phyloP scores from a whole-genome alignment of 768 basidiomycete species.

The Kondoa malvinella region DNA sequence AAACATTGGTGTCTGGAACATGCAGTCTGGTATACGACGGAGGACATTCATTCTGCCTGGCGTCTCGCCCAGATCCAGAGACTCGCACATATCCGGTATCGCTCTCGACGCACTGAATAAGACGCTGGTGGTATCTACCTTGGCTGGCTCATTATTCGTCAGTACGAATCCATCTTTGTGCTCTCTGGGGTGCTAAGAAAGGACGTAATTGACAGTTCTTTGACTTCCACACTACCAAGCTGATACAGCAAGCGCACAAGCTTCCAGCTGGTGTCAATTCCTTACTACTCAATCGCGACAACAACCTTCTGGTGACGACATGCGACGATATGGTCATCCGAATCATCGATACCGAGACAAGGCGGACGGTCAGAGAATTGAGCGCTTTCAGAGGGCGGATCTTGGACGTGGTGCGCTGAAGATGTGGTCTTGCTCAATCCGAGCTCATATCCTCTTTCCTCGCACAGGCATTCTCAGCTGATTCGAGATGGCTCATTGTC shows the following conservation, averaged over 20 bases:
- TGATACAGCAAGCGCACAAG: conserved; percentile 46
- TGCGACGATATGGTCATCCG: conserved; percentile 79
- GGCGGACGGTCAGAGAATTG: conserved; percentile 71
- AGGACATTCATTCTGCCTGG: conserved; percentile 43
- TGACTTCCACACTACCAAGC: conserved; percentile 71
- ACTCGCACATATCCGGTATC: conserved; percentile 53
- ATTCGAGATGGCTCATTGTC: conserved; percentile 80
- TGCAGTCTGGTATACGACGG: conserved; percentile 80
- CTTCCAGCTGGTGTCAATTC: conserved; percentile 54
- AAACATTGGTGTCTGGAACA: conserved; percentile 74
- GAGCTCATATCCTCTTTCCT: background rate
- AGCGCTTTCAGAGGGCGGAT: conserved; percentile 65
- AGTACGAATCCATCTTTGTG: conserved; percentile 31
- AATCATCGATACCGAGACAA: conserved; percentile 79
- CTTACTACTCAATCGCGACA: conserved; percentile 63
- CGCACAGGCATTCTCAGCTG: conserved; percentile 84
- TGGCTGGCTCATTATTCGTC: conserved; percentile 79
- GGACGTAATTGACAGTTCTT: conserved; percentile 52
- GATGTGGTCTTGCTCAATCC: background rate
- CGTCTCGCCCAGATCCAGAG: conserved; percentile 17
- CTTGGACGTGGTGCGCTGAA: conserved; percentile 56
- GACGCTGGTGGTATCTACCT: conserved; percentile 60
- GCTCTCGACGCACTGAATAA: conserved; percentile 72
- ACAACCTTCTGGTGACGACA: conserved; percentile 57
- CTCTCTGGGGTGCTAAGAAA: background rate